A percentile compares a stretch with the other conserved stretches of the same genome.
Conservation (phyloP, 2,329 filamentous ascomycete genomes). For the Trichoderma polysporum region DNA sequence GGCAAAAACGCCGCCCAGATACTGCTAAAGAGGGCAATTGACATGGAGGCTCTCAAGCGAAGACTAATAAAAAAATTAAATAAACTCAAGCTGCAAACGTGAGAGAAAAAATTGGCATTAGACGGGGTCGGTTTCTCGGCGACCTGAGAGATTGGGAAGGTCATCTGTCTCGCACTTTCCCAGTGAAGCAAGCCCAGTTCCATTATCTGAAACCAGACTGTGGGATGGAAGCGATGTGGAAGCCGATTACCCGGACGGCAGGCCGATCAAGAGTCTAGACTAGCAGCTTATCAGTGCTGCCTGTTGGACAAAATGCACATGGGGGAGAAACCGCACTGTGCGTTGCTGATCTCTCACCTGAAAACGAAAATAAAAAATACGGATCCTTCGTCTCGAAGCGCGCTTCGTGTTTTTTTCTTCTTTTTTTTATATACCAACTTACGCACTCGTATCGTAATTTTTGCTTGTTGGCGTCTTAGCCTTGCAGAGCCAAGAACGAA, state of each 20-base stretch:
- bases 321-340: background rate
- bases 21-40: too few species aligned
- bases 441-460: background rate
- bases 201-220: conserved; percentile 15
- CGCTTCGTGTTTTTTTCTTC: background rate
- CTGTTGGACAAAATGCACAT: background rate
- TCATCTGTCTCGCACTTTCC: background rate
- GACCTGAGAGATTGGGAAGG: conserved; percentile 13
- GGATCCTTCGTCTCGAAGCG: background rate
- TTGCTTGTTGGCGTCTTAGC: too few species aligned
- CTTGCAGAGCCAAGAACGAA: conserved; percentile 14
- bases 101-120: too few species aligned
- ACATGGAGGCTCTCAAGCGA: too few species aligned
- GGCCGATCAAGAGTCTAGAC: conserved; percentile 17
- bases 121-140: background rate
- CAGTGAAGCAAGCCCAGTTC: conserved; percentile 15
- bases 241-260: conserved; percentile 21
- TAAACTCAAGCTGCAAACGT: too few species aligned
- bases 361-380: background rate
- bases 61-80: too few species aligned
- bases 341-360: background rate
- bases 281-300: conserved; percentile 13
- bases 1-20: background rate
- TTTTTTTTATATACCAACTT: background rate
- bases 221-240: conserved; percentile 7